Evolutionary conservation across 2,329 filamentous ascomycete genomes (phyloP).

Genomic region (Paradendryphiella salina): DNA sequence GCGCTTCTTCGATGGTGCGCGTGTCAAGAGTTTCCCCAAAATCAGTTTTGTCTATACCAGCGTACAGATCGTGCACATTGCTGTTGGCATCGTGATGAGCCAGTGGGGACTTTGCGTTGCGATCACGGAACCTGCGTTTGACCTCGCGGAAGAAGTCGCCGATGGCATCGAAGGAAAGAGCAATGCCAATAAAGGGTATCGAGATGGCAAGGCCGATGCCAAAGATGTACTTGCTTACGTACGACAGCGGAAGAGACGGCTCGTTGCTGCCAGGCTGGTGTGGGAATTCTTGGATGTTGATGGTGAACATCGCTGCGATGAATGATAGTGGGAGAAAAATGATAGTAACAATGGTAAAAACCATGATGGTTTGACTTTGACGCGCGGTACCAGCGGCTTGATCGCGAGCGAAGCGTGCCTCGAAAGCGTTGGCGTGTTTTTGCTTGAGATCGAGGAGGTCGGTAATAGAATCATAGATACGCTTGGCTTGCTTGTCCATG

Average conservation of each 20-base stretch:
- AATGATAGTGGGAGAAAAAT: slow-evolving; percentile 61
- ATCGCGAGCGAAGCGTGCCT: slow-evolving; percentile 64
- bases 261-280: slow-evolving; percentile 32
- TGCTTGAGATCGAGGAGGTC: slow-evolving; percentile 69
- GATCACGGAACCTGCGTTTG: slow-evolving; percentile 22
- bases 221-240: slow-evolving; percentile 61
- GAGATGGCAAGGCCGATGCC: slow-evolving; percentile 59
- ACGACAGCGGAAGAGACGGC: slow-evolving; percentile 51
- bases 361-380: slow-evolving; percentile 61
- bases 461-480: slow-evolving; percentile 63
- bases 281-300: slow-evolving; percentile 57
- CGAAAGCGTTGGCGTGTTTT: slow-evolving; percentile 69
- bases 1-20: slow-evolving; percentile 32
- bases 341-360: slow-evolving; percentile 63
- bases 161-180: slow-evolving; percentile 51
- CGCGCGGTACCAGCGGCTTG: slow-evolving; percentile 64
- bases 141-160: slow-evolving; percentile 39
- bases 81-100: background rate
- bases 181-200: slow-evolving; percentile 55
- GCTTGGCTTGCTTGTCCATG: slow-evolving; percentile 65
- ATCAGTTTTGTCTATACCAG: slow-evolving; percentile 10
- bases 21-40: slow-evolving; percentile 31
- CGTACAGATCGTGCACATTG: background rate
- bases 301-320: slow-evolving; percentile 60
- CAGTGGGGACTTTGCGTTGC: background rate